Conservation (phyloP, 768 basidiomycete genomes). For the Cubamyces lactineus region DNA sequence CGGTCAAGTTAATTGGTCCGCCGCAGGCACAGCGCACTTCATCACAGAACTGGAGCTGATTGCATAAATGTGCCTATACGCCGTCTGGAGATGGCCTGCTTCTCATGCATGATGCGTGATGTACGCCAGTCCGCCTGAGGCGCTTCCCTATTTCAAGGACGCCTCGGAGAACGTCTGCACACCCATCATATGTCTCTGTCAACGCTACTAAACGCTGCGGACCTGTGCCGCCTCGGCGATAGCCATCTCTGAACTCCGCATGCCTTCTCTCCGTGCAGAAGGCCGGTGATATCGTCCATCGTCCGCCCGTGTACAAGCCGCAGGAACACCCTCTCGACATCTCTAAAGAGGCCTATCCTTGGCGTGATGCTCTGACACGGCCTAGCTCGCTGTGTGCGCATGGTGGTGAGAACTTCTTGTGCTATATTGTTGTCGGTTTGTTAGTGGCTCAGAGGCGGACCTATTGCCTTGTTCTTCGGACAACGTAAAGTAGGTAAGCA, state of each 20-base stretch:
- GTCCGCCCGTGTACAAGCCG: no score
- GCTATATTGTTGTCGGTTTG: neutral
- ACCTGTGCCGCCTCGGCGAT: constrained; percentile 8
- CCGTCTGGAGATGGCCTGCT: neutral
- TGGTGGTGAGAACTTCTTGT: neutral
- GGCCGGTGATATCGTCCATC: neutral
- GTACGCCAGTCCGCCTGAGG: neutral
- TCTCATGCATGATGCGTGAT: neutral
- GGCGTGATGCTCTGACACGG: no score
- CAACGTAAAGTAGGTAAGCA: no score
- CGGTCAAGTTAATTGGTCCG: neutral
- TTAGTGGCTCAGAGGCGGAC: no score
- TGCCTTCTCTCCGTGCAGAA: neutral
- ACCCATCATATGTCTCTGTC: neutral
- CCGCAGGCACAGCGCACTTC: constrained; percentile 12
- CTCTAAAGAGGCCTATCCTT: neutral
- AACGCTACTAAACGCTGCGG: neutral
- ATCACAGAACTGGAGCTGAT: neutral
- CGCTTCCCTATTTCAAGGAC: no score
- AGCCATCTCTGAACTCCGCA: neutral
- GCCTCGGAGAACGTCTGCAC: neutral
- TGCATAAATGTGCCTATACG: neutral
- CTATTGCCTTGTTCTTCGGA: no score
- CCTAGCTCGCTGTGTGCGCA: neutral
- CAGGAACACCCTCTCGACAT: neutral